Evolutionary conservation across 352 stramenopile species (phyloP), one percentile per base, ranked within the genome.

Genomic region (Thalassiosira mediterranea): DNA sequence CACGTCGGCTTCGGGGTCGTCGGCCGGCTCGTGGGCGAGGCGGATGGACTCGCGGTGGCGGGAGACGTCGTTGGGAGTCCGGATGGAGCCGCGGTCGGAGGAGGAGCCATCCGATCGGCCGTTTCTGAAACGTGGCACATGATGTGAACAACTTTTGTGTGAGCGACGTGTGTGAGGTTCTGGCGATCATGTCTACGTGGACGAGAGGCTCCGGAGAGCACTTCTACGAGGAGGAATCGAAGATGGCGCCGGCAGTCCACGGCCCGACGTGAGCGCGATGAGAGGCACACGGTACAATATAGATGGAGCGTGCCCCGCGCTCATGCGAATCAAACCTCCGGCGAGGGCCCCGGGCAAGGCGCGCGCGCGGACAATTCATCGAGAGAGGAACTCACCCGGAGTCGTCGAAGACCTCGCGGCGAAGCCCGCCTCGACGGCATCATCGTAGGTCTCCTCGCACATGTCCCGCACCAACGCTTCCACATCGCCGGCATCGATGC

Each of bases 341-440:
- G 13, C 34, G 7, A 7, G 7, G 7, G 34, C 34, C 13, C 34
- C n/a, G n/a, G n/a, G n/a, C n/a, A n/a, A n/a, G n/a, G n/a, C n/a
- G n/a, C n/a, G n/a, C n/a, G n/a, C n/a, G n/a, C n/a, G n/a, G n/a
- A n/a, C n/a, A n/a, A n/a, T n/a, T n/a, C n/a, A n/a, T n/a, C n/a
- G n/a, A n/a, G n/a, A n/a, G n/a, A n/a, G n/a, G 34, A 7, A 13
- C 34, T 13, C 34, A 7, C 34, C 13, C 34, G 34, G 34, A 13
- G 34, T 13, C 34, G 13, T 13, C 34, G 34, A 42, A 42, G 7
- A 7, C 34, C 34, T n/a, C n/a, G n/a, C n/a, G n/a, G 40, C 58
- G 13, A 80, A 66, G n/a, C 63, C 58, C 51, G 71, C 62, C 23
- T 58, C 23, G 11, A 60, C 51, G 25, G 48, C 64, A 52, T 75